phyloP scores from a whole-genome alignment of 148 eudicot species.

The Spergularia bocconei region DNA sequence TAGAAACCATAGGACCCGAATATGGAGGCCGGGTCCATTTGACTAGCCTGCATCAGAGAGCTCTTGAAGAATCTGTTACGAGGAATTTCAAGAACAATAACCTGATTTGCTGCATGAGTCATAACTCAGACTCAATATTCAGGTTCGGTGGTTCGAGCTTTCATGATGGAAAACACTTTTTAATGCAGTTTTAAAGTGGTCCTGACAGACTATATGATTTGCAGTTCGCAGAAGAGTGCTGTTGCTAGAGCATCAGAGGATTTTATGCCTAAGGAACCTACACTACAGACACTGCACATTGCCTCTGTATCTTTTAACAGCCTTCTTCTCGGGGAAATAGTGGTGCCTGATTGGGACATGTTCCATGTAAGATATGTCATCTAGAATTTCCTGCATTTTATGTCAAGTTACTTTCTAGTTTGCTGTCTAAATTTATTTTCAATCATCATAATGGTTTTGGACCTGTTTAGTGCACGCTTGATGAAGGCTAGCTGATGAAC shows the following conservation, averaged over 20 bases:
- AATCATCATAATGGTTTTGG: too few relatives aligned
- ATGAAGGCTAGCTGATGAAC: too few relatives aligned
- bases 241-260: constrained; percentile 66
- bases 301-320: constrained; percentile 60
- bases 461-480: too few relatives aligned
- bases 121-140: constrained; percentile 56
- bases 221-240: constrained; percentile 48
- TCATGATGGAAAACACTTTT: background rate
- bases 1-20: constrained; percentile 57
- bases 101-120: constrained; percentile 60
- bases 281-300: constrained; percentile 50
- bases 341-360: constrained; percentile 78
- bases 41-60: constrained; percentile 43
- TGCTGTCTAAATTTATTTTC: background rate
- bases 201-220: constrained; percentile 12
- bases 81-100: constrained; percentile 50
- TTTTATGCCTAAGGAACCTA: constrained; percentile 55
- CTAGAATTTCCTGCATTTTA: background rate
- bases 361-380: constrained; percentile 40
- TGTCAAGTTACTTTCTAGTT: background rate
- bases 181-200: constrained; percentile 8
- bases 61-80: constrained; percentile 49
- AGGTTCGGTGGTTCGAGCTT: constrained; percentile 28
- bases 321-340: constrained; percentile 58
- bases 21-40: constrained; percentile 52